Conservation (phyloP, 495 filamentous ascomycete genomes). For the Monascus purpureus region DNA sequence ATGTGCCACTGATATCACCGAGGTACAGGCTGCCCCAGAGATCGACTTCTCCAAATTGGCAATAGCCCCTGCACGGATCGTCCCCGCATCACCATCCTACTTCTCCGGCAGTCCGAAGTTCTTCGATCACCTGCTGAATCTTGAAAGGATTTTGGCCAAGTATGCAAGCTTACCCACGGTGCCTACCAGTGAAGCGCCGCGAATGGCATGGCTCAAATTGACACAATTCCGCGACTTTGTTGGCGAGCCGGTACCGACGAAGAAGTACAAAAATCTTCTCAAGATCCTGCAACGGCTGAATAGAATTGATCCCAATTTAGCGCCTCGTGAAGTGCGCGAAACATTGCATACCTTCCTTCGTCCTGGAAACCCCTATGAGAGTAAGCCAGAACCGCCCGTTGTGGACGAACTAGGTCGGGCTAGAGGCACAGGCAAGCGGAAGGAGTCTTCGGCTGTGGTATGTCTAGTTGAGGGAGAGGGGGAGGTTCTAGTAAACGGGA, state of each 20-base stretch:
- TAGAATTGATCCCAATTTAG: slow-evolving; percentile 66
- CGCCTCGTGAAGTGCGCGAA: slow-evolving; percentile 50
- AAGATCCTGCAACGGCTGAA: slow-evolving; percentile 67
- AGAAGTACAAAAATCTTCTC: slow-evolving; percentile 65
- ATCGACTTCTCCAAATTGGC: slow-evolving; percentile 26
- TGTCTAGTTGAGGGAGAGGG: slow-evolving; percentile 85
- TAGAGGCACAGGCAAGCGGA: slow-evolving; percentile 67
- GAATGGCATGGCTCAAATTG: slow-evolving; percentile 73
- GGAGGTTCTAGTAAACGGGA: slow-evolving; percentile 80
- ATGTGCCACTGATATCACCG: slow-evolving; percentile 13
- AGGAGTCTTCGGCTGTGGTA: slow-evolving; percentile 69
- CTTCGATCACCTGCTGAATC: slow-evolving; percentile 66
- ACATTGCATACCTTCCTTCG: slow-evolving; percentile 60
- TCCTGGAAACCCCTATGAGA: slow-evolving; percentile 54
- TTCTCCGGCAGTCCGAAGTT: slow-evolving; percentile 78
- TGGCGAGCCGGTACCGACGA: slow-evolving; percentile 63
- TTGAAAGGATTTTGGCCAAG: slow-evolving; percentile 55
- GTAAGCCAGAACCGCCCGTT: slow-evolving; percentile 35
- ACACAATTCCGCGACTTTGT: slow-evolving; percentile 57
- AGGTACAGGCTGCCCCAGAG: slow-evolving; percentile 25
- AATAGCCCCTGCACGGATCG: slow-evolving; percentile 43
- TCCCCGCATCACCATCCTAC: slow-evolving; percentile 81
- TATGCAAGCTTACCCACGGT: slow-evolving; percentile 60
- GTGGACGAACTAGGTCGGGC: slow-evolving; percentile 66
- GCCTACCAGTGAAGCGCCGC: slow-evolving; percentile 46